Conservation (phyloP, 306 rosid species). For the Sphenostylis stenocarpa region DNA sequence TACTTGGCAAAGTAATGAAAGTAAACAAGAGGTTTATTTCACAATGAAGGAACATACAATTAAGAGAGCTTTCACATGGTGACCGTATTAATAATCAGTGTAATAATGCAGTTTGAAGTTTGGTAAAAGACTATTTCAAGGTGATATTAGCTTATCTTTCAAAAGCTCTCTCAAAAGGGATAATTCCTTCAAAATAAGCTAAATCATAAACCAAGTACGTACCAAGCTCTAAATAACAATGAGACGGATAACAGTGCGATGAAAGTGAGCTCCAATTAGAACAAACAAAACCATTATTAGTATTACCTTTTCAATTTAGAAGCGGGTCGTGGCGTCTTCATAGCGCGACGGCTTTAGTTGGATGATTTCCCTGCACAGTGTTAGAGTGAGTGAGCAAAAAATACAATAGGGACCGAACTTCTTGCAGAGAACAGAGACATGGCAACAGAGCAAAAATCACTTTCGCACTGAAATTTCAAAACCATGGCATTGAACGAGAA, state of each 20-base stretch:
- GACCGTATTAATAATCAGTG: neutral
- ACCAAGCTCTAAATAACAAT: neutral
- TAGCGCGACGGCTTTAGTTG: neutral
- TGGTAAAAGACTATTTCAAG: neutral
- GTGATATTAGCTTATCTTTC: neutral
- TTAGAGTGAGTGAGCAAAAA: neutral
- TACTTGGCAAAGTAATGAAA: neutral
- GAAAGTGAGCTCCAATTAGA: neutral
- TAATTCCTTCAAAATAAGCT: neutral
- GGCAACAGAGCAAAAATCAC: neutral
- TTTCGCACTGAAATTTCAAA: neutral
- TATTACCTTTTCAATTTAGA: conserved; percentile 10
- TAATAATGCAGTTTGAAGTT: neutral
- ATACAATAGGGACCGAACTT: neutral
- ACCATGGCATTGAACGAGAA: neutral
- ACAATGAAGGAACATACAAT: neutral
- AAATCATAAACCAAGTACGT: too few relatives aligned
- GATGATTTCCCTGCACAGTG: neutral
- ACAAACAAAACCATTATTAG: neutral
- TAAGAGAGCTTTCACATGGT: neutral
- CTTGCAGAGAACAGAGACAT: neutral
- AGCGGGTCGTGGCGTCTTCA: neutral
- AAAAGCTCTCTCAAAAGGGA: neutral
- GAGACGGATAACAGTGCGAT: neutral
- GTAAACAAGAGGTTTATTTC: neutral